These are phyloP conservation scores for Fagopyrum homotropicum DNA, from an alignment of 148 eudicot species.

Conservation along the genomic window DNA sequence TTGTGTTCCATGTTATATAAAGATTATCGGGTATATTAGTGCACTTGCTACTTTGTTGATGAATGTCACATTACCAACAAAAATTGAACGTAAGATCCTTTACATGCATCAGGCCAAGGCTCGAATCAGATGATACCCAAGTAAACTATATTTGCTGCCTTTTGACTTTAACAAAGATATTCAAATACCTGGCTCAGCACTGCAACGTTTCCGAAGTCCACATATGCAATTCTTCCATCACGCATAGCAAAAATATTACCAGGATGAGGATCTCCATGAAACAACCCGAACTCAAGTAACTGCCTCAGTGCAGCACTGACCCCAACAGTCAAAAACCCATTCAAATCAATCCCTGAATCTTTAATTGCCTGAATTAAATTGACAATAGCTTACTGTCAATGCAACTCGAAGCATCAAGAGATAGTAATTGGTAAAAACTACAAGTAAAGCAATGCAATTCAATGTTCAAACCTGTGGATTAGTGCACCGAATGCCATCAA, in stretches of 20 bases:
- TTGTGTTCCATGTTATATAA: not conserved
- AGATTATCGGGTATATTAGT: not conserved
- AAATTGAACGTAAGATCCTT: not conserved
- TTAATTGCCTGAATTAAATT: conserved; percentile 61
- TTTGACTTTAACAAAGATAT: not conserved
- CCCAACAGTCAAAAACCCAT: conserved; percentile 92
- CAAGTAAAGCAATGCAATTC: not conserved
- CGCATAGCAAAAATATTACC: conserved; percentile 99
- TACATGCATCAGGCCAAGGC: not conserved
- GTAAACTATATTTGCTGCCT: not conserved
- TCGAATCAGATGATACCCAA: not conserved
- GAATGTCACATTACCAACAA: not conserved
- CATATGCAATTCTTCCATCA: conserved; percentile 98
- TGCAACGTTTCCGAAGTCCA: conserved; percentile 98
- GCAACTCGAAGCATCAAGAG: conserved; percentile 4
- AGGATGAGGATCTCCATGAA: conserved; percentile 99
- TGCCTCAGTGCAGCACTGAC: conserved; percentile 97
- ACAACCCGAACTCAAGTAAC: conserved; percentile 86
- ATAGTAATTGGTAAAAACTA: not conserved
- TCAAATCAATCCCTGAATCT: conserved; percentile 78
- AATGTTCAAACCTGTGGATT: conserved; percentile 71
- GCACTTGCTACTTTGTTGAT: not conserved
- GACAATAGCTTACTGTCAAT: conserved; percentile 2
- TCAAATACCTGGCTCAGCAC: conserved; percentile 81
- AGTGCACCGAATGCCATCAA: conserved; percentile 97